Evolutionary conservation across 805 yeast species (phyloP).

Genomic region (Candida vartiovaarae): DNA sequence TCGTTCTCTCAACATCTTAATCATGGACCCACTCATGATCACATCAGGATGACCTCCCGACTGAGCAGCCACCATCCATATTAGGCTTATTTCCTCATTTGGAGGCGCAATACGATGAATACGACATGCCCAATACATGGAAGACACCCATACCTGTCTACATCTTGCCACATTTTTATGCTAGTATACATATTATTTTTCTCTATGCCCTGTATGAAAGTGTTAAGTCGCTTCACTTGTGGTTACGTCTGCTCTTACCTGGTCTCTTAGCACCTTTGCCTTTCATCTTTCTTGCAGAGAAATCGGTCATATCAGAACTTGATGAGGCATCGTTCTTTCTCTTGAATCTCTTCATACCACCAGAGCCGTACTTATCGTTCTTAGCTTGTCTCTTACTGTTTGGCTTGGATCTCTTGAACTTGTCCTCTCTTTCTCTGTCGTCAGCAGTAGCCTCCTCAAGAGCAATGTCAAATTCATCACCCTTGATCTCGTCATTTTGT

Average conservation of each 20-base stretch:
- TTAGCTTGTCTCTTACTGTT: conserved; percentile 65
- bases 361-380: conserved; percentile 66
- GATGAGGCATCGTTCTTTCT: conserved; percentile 70
- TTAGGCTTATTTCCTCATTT: too few species aligned
- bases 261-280: conserved; percentile 39
- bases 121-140: too few species aligned
- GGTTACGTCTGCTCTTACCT: conserved; percentile 46
- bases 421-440: conserved; percentile 27
- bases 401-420: conserved; percentile 44
- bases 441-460: conserved; percentile 71
- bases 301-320: conserved; percentile 57
- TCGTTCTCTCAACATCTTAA: too few species aligned
- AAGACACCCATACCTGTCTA: too few species aligned
- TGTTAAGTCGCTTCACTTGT: conserved; percentile 3
- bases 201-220: too few species aligned
- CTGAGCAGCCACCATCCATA: too few species aligned
- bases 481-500: conserved; percentile 61
- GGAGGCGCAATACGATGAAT: too few species aligned
- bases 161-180: too few species aligned
- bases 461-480: conserved; percentile 82
- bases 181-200: too few species aligned
- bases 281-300: conserved; percentile 48
- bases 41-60: too few species aligned
- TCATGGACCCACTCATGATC: too few species aligned
- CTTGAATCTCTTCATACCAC: conserved; percentile 71